Conservation (phyloP, 306 rosid species). For the Quercus glauca region DNA sequence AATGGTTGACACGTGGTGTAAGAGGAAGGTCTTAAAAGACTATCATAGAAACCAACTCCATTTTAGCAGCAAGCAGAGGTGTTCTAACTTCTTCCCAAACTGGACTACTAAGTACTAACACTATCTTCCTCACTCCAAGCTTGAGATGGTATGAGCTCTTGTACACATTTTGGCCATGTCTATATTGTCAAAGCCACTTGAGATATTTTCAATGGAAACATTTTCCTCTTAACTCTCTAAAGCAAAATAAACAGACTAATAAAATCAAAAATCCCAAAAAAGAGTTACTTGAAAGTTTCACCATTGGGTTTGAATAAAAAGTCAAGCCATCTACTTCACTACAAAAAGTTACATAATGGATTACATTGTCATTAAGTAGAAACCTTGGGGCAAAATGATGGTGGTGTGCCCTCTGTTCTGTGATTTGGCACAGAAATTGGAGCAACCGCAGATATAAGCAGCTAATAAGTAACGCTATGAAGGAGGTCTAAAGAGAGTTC, state of each 20-base stretch:
- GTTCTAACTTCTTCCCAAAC: too few relatives aligned
- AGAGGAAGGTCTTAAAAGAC: too few relatives aligned
- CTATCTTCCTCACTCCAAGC: too few relatives aligned
- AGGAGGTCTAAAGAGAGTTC: not conserved
- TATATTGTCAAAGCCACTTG: not conserved
- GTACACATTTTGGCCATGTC: not conserved
- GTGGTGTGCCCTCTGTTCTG: not conserved
- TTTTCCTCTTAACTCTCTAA: not conserved
- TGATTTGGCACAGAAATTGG: not conserved
- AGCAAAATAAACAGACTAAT: not conserved
- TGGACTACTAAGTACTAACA: too few relatives aligned
- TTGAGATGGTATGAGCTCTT: too few relatives aligned
- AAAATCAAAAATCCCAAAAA: not conserved
- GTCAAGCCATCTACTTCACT: not conserved
- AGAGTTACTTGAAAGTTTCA: not conserved
- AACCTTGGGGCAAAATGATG: not conserved
- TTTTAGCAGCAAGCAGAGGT: too few relatives aligned
- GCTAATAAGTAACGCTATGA: not conserved
- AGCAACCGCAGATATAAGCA: not conserved
- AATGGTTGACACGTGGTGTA: too few relatives aligned
- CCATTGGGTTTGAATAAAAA: not conserved
- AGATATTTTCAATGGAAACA: too few relatives aligned
- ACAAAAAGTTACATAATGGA: not conserved
- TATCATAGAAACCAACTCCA: too few relatives aligned
- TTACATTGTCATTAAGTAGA: not conserved